Conservation (phyloP, 2,329 filamentous ascomycete genomes). For the Colletotrichum sidae region DNA sequence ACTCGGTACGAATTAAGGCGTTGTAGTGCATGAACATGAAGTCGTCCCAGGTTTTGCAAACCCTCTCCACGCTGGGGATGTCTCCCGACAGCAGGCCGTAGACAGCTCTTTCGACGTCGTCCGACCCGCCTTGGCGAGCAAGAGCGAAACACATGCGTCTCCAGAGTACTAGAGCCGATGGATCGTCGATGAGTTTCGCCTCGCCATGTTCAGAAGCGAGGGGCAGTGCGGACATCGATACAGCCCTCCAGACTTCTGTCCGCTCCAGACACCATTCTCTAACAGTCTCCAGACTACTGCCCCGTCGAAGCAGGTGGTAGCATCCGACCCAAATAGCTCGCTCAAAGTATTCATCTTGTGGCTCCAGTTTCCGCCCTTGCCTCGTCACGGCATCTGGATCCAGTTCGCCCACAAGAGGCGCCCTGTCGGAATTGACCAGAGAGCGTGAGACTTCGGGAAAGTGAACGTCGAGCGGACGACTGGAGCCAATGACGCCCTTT, state of each 20-base stretch:
- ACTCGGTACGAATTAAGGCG: conserved; percentile 82
- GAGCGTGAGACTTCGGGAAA: conserved; percentile 67
- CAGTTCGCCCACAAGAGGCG: conserved; percentile 83
- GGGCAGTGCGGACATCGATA: conserved; percentile 82
- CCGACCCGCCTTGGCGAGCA: conserved; percentile 75
- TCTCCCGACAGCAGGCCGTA: conserved; percentile 93
- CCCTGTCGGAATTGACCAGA: conserved; percentile 68
- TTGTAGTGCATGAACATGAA: conserved; percentile 90
- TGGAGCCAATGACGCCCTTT: conserved; percentile 73
- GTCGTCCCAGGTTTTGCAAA: conserved; percentile 87
- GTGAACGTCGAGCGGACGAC: conserved; percentile 66
- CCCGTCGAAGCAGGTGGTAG: conserved; percentile 90
- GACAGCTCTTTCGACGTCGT: conserved; percentile 87
- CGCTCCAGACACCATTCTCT: conserved; percentile 87
- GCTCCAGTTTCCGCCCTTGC: conserved; percentile 80
- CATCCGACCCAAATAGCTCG: conserved; percentile 92
- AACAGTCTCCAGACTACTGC: conserved; percentile 79
- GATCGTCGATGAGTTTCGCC: conserved; percentile 52
- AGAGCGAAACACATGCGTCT: conserved; percentile 80
- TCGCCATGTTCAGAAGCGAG: conserved; percentile 60
- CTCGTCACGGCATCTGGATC: conserved; percentile 91
- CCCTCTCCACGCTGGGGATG: conserved; percentile 78
- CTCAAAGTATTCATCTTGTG: conserved; percentile 89
- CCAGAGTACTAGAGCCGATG: conserved; percentile 72
- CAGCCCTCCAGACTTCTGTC: conserved; percentile 89